These are phyloP conservation scores for Penicillium paradoxum DNA, from an alignment of 495 filamentous ascomycete genomes.

Conservation along the genomic window DNA sequence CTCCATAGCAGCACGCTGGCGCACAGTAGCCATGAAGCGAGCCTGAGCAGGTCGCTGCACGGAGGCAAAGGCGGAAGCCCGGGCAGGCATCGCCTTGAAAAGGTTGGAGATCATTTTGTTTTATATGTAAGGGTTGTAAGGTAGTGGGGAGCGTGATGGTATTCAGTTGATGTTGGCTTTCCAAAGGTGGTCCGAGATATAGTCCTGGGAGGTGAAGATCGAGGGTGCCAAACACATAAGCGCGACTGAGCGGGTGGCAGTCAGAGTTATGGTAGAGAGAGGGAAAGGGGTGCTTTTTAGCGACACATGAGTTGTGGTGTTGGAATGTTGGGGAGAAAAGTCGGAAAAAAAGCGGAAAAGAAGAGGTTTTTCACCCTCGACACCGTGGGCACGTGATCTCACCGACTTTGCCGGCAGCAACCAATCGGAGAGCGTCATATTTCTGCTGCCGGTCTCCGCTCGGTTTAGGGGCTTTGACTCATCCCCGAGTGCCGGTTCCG, in stretches of 20 bases:
- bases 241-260: slow-evolving; percentile 50
- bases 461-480: not conserved
- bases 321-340: slow-evolving; percentile 17
- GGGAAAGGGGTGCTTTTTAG: slow-evolving; percentile 18
- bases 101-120: slow-evolving; percentile 66
- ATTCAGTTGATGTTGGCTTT: slow-evolving; percentile 80
- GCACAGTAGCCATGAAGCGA: slow-evolving; percentile 66
- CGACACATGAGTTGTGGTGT: slow-evolving; percentile 20
- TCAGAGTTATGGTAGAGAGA: slow-evolving; percentile 23
- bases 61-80: slow-evolving; percentile 50
- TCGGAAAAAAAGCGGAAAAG: slow-evolving; percentile 5
- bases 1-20: slow-evolving; percentile 63
- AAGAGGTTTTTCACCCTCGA: slow-evolving; percentile 28
- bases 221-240: slow-evolving; percentile 94
- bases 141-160: slow-evolving; percentile 12
- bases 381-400: slow-evolving; percentile 31
- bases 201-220: slow-evolving; percentile 97
- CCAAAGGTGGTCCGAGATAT: slow-evolving; percentile 99
- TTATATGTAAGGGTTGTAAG: slow-evolving; percentile 16
- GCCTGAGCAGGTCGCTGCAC: slow-evolving; percentile 47
- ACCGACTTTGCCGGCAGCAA: slow-evolving; percentile 21
- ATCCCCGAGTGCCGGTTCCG: not conserved
- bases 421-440: slow-evolving; percentile 30
- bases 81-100: slow-evolving; percentile 50
- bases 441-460: slow-evolving; percentile 16